A percentile compares a stretch with the other conserved stretches of the same genome.
Conservation (phyloP, 495 filamentous ascomycete species). For the Lindgomyces ingoldianus region DNA sequence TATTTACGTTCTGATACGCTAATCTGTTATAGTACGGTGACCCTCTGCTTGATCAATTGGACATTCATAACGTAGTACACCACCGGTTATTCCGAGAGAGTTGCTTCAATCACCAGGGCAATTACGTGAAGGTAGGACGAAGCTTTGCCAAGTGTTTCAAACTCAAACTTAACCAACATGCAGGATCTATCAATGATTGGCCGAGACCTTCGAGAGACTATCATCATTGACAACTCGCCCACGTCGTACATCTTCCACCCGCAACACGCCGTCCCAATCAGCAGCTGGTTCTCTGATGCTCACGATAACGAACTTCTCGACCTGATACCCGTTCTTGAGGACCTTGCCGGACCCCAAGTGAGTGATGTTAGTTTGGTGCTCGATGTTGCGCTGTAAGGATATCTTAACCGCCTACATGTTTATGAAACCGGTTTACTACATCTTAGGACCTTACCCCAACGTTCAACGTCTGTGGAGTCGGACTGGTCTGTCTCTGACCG, state of each 20-base stretch:
- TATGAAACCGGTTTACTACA: background rate
- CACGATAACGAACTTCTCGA: slow-evolving; percentile 99
- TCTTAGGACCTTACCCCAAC: background rate
- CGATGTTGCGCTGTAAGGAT: slow-evolving; percentile 79
- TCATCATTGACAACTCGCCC: slow-evolving; percentile 99
- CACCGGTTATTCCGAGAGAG: slow-evolving; percentile 96
- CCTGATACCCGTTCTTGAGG: slow-evolving; percentile 96
- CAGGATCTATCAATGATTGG: slow-evolving; percentile 93
- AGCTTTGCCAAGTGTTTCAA: slow-evolving; percentile 11
- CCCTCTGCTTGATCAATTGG: slow-evolving; percentile 91
- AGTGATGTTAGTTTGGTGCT: slow-evolving; percentile 96
- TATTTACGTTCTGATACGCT: too few species aligned
- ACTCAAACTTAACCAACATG: background rate
- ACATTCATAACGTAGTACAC: slow-evolving; percentile 96
- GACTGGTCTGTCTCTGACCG: background rate
- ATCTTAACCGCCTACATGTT: background rate
- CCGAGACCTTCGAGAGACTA: slow-evolving; percentile 92
- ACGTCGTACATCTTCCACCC: slow-evolving; percentile 99
- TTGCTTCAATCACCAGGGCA: slow-evolving; percentile 99
- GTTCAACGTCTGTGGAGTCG: background rate
- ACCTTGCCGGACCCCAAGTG: slow-evolving; percentile 83
- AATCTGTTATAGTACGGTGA: slow-evolving; percentile 75
- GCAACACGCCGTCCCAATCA: slow-evolving; percentile 98
- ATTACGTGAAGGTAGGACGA: slow-evolving; percentile 83
- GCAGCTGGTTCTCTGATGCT: slow-evolving; percentile 99